Evolutionary conservation across 495 filamentous ascomycete genomes (phyloP), one percentile per base, ranked within the genome.

Genomic region (Hypoxylon perforatum): DNA sequence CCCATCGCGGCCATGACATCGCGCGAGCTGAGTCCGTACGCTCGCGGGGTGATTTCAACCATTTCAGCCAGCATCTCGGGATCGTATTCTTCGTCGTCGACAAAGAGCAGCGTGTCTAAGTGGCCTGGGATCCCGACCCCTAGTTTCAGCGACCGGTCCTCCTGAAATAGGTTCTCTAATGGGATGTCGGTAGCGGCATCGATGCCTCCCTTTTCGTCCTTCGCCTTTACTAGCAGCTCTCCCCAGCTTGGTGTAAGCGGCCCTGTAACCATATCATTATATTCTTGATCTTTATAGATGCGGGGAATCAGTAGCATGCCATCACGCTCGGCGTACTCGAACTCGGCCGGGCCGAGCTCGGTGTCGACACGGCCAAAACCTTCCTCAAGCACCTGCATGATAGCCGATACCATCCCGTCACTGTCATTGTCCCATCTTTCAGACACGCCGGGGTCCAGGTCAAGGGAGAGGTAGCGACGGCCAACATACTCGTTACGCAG

Each of bases 1-100:
- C 73, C 75, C 35, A 76, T 23, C 19, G 73, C 63, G 0, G 73
- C 70, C 11, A 64, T 57, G 11, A 77, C 57, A 52, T 80, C 79
- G 7, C 61, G 57, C 52, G 74, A 76, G 54, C 75, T 77, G 52
- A 81, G 45, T 4, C 71, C 73, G 11, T 53, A 60, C 0, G 77
- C 76, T 12, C n/a, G 25, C 14, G n/a, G 14, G 3, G 39, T 42
- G n/a, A 42, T 42, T n/a, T 42, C 39, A 17, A 42, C 39, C 12
- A 38, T 3, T n/a, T 42, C 39, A 1, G 12, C 1, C 12, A 15
- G 3, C 12, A 51, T 3, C 7, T 18, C 10, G n/a, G 2, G 14
- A 4, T 19, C 36, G 22, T 17, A 33, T 17, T 28, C 21, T n/a
- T 41, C 4, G 41, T 72, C 71, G 46, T 75, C 69, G 3, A 57